Conservation (phyloP, 495 filamentous ascomycete species). For the Podospora anserina region DNA sequence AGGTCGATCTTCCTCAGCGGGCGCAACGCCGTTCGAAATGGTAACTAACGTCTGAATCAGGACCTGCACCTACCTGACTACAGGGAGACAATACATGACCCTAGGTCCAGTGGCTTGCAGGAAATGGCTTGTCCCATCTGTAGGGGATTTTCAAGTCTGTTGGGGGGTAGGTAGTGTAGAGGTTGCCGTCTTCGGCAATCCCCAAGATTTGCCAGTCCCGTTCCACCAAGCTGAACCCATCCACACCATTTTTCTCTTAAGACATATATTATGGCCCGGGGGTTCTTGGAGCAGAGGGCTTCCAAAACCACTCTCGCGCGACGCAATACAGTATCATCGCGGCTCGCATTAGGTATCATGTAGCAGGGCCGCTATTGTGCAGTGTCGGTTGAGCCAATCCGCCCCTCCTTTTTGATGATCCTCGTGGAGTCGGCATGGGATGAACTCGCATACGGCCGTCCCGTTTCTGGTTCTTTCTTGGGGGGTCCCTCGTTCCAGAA, state of each 20-base stretch:
- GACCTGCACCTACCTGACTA: not conserved
- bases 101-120: constrained; percentile 4
- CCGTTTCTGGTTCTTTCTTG: not conserved
- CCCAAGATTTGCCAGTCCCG: constrained; percentile 6
- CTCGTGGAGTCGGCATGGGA: not conserved
- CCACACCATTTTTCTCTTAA: constrained; percentile 3
- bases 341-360: not conserved
- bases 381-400: not conserved
- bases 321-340: not conserved
- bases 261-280: constrained; percentile 9
- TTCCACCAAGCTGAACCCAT: constrained; percentile 10
- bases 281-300: not conserved
- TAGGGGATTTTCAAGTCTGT: constrained; percentile 8
- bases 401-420: not conserved
- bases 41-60: constrained; percentile 5
- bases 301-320: not conserved
- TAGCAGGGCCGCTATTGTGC: not conserved
- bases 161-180: not conserved
- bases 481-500: not conserved
- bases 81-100: constrained; percentile 1
- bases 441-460: not conserved
- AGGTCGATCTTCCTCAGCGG: not conserved
- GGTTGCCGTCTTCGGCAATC: constrained; percentile 9
- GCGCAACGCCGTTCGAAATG: not conserved
- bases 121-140: not conserved